Evolutionary conservation across 345 rosid genomes (phyloP).

Genomic region (Lepidium didymum): DNA sequence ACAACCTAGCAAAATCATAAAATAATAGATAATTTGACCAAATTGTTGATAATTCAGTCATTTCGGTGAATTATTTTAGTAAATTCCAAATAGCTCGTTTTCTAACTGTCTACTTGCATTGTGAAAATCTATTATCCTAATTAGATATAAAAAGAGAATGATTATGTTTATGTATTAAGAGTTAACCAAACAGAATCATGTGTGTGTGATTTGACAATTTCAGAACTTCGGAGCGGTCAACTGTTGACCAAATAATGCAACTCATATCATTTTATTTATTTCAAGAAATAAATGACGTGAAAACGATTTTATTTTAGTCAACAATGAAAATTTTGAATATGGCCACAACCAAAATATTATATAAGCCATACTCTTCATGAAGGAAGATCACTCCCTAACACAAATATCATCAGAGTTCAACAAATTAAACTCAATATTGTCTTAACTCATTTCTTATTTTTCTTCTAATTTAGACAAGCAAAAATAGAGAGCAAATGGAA

Average conservation of each 20-base stretch:
- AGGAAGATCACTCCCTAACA: background rate
- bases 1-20: background rate
- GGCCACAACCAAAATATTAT: background rate
- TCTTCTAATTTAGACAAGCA: background rate
- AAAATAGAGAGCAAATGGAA: conserved; percentile 22
- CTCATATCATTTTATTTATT: background rate
- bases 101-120: too few relatives aligned
- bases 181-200: background rate
- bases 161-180: background rate
- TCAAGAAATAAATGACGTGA: background rate
- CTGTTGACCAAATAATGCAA: background rate
- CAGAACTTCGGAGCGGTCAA: conserved; percentile 10
- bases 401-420: background rate
- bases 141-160: background rate
- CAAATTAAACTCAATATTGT: background rate
- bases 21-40: background rate
- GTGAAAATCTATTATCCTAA: too few relatives aligned
- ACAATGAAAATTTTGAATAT: background rate
- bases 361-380: conserved; percentile 10
- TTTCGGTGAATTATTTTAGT: background rate
- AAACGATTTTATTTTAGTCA: background rate
- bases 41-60: background rate
- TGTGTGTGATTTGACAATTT: conserved; percentile 6
- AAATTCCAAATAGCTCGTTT: too few relatives aligned
- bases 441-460: background rate